Evolutionary conservation across 129 eudicot species (phyloP).

Genomic region (Saposhnikovia divaricata): DNA sequence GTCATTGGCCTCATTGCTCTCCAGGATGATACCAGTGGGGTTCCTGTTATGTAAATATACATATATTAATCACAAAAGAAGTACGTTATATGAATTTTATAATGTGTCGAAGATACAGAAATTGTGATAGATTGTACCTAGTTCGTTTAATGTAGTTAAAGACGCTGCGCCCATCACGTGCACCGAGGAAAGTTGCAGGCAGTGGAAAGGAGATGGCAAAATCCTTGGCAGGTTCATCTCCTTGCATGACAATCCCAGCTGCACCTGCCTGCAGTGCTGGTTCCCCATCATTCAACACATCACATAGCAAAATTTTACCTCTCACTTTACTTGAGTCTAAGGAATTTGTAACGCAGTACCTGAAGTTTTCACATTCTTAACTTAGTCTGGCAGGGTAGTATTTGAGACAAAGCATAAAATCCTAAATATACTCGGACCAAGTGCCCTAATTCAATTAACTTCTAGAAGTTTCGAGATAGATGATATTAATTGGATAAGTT

Average conservation of each 20-base stretch:
- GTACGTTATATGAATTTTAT: neutral
- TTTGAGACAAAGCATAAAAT: neutral
- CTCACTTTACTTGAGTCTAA: slow-evolving; percentile 13
- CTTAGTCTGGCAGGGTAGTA: neutral
- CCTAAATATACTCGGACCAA: neutral
- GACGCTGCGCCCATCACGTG: slow-evolving; percentile 1
- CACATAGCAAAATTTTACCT: slow-evolving; percentile 19
- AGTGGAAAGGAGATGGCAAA: slow-evolving; percentile 6
- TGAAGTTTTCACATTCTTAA: neutral
- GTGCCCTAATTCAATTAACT: too few species aligned
- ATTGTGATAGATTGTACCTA: slow-evolving; percentile 1
- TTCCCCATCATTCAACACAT: neutral
- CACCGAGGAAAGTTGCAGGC: slow-evolving; percentile 8
- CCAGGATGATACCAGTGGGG: slow-evolving; percentile 16
- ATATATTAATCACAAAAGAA: neutral
- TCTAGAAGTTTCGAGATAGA: neutral
- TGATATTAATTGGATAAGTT: neutral
- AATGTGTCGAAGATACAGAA: neutral
- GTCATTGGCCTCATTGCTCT: slow-evolving; percentile 15
- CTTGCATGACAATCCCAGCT: slow-evolving; percentile 9
- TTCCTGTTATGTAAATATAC: slow-evolving; percentile 1
- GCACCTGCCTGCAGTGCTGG: slow-evolving; percentile 15
- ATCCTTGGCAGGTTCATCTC: neutral
- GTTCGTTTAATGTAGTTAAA: slow-evolving; percentile 5
- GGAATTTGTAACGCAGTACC: neutral